Base-by-base conservation (phyloP, 1,284 basidiomycete genomes). In the Lignosus rhinocerotis region DNA sequence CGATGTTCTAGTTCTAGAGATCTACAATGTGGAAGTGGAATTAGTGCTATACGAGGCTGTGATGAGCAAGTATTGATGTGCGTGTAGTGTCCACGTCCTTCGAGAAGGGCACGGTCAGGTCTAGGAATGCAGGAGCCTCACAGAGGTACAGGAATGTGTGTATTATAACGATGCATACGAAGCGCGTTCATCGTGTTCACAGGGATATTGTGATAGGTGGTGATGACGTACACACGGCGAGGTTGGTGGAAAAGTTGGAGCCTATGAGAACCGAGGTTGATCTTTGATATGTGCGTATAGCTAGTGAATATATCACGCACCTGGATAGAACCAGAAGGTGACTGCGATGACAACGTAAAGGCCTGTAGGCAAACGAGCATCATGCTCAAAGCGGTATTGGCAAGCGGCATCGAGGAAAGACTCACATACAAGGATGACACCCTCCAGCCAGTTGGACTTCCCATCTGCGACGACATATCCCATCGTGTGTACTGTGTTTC, bases 391-490 rank as follows among this genome's bases (percentile, higher is more conserved):
- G n/a, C n/a, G n/a, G n/a, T n/a, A 6, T 47, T 36, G 56, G 51
- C 50, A 1, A 25, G n/a, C 30, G 30, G 39, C 1, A 12, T 6
- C 36, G 36, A 39, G n/a, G 7, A 19, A 0, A 16, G 10, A 66
- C 69, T 42, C 47, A 74, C 73, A 70, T 42, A 76, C 70, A 21
- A 75, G 70, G 55, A 76, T 85, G 67, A 86, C 79, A 4, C 89
- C 89, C 69, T 90, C 87, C 0, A 90, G 75, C 85, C 90, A 94
- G 71, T 94, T 93, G 4, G 90, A 92, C 70, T 92, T 88, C 32
- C 92, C 93, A 70, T 94, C 92, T 53, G 85, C 82, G 6, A 93
- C 87, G 45, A 90, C 87, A 62, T 92, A 88, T 61, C 88, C 90
- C 78, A 94, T 90, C 9, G 91, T 87, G 64, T 93, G 78, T 17